Evolutionary conservation across 306 rosid genomes (phyloP).

Genomic region (Aeschynomene evenia): DNA sequence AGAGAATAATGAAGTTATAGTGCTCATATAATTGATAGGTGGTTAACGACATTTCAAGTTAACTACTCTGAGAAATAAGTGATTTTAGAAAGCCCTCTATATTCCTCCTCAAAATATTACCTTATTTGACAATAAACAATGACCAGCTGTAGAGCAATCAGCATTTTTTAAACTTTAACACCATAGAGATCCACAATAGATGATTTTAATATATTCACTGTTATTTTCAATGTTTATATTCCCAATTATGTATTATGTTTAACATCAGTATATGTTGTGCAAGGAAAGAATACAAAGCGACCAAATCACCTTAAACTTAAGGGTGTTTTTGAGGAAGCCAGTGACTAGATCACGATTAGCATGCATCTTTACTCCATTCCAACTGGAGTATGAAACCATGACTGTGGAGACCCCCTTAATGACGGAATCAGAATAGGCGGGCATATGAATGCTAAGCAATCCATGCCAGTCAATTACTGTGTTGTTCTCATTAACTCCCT

Average conservation of each 20-base stretch:
- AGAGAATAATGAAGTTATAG: not conserved
- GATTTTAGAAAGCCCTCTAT: not conserved
- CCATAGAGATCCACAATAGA: not conserved
- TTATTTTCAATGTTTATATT: not conserved
- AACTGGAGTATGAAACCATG: conserved; percentile 93
- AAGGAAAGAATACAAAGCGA: not conserved
- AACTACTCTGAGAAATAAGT: not conserved
- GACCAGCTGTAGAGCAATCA: not conserved
- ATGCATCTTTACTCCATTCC: conserved; percentile 97
- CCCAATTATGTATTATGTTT: not conserved
- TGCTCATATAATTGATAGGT: not conserved
- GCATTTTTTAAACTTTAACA: not conserved
- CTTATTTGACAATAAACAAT: not conserved
- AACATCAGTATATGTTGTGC: not conserved
- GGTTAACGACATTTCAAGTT: not conserved
- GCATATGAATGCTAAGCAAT: conserved; percentile 87
- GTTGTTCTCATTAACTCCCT: conserved; percentile 83
- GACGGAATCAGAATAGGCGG: conserved; percentile 84
- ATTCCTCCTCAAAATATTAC: not conserved
- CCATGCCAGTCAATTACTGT: conserved; percentile 65
- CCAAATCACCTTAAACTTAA: conserved; percentile 74
- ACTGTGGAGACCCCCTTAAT: conserved; percentile 82
- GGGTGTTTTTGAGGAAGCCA: conserved; percentile 74
- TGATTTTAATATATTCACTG: not conserved
- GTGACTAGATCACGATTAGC: conserved; percentile 70